Conservation (phyloP, 2,329 filamentous ascomycete species). For the Coniella lustricola region DNA sequence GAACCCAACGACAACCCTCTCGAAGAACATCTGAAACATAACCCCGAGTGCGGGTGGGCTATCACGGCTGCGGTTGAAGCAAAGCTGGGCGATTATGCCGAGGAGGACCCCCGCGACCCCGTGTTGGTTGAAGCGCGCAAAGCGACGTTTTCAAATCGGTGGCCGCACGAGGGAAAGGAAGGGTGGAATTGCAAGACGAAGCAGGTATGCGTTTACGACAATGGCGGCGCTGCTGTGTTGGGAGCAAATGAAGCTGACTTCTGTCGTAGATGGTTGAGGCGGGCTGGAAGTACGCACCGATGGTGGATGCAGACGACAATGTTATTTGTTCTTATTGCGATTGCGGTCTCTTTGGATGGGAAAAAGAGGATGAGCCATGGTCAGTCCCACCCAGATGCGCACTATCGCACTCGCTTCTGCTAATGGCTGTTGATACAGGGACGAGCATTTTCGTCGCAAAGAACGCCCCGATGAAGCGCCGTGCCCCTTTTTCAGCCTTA, state of each 20-base stretch:
- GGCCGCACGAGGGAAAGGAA: slow-evolving; percentile 84
- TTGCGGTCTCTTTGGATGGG: slow-evolving; percentile 88
- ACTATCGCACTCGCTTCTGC: neutral
- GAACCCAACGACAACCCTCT: slow-evolving; percentile 79
- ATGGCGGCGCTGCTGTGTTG: neutral
- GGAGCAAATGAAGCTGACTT: neutral
- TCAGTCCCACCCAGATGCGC: slow-evolving; percentile 35
- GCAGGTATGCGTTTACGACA: slow-evolving; percentile 64
- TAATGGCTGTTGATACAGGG: slow-evolving; percentile 43
- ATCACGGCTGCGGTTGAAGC: slow-evolving; percentile 59
- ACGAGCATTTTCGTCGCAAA: slow-evolving; percentile 77
- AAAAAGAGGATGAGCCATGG: slow-evolving; percentile 83
- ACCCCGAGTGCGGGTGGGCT: slow-evolving; percentile 80
- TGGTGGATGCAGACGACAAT: slow-evolving; percentile 75
- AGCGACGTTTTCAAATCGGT: slow-evolving; percentile 74
- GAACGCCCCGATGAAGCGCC: slow-evolving; percentile 36
- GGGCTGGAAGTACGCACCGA: slow-evolving; percentile 91
- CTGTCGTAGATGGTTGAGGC: slow-evolving; percentile 67
- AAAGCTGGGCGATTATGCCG: slow-evolving; percentile 52
- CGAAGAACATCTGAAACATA: slow-evolving; percentile 78
- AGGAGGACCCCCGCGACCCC: slow-evolving; percentile 67
- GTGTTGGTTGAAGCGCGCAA: slow-evolving; percentile 70
- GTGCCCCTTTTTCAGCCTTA: slow-evolving; percentile 76
- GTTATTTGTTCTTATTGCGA: slow-evolving; percentile 88
- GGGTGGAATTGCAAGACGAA: slow-evolving; percentile 86